A percentile compares a stretch with the other conserved stretches of the same genome.
Evolutionary conservation across 2,329 filamentous ascomycete genomes (phyloP).

Genomic region (Emmonsiellopsis sp.): DNA sequence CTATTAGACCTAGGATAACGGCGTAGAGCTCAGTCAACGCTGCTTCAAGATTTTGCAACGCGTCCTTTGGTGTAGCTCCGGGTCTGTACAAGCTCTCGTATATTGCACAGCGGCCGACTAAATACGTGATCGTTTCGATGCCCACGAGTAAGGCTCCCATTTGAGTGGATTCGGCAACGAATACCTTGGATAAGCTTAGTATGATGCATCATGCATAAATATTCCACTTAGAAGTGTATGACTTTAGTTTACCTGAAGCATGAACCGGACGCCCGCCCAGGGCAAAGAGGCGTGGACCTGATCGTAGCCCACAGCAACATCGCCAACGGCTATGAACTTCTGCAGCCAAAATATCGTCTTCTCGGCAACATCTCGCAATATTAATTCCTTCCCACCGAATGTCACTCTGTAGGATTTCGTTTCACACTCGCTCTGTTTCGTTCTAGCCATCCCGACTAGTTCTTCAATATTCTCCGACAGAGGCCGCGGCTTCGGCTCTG

Average conservation of each 20-base stretch:
- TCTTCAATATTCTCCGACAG: background rate
- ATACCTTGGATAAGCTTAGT: background rate
- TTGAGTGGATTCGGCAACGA: conserved; percentile 8
- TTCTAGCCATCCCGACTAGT: background rate
- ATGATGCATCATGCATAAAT: background rate
- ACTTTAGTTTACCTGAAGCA: conserved; percentile 18
- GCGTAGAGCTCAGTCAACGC: background rate
- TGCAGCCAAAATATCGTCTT: conserved; percentile 5
- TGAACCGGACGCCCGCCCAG: conserved; percentile 23
- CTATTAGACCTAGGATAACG: background rate
- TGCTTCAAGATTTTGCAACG: background rate
- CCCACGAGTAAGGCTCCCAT: conserved; percentile 13
- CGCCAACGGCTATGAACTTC: conserved; percentile 14
- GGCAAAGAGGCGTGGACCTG: conserved; percentile 24
- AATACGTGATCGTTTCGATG: conserved; percentile 9
- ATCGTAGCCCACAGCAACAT: conserved; percentile 23
- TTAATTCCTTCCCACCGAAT: conserved; percentile 6
- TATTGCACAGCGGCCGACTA: conserved; percentile 11
- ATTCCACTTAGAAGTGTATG: background rate
- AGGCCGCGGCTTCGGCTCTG: conserved; percentile 14
- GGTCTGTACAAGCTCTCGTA: conserved; percentile 11
- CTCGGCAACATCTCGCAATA: conserved; percentile 5
- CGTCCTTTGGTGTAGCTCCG: conserved; percentile 1
- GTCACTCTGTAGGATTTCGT: background rate
- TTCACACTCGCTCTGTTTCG: background rate